Conservation (phyloP, 169 alveolate genomes). For the Eimeria brunetti region DNA sequence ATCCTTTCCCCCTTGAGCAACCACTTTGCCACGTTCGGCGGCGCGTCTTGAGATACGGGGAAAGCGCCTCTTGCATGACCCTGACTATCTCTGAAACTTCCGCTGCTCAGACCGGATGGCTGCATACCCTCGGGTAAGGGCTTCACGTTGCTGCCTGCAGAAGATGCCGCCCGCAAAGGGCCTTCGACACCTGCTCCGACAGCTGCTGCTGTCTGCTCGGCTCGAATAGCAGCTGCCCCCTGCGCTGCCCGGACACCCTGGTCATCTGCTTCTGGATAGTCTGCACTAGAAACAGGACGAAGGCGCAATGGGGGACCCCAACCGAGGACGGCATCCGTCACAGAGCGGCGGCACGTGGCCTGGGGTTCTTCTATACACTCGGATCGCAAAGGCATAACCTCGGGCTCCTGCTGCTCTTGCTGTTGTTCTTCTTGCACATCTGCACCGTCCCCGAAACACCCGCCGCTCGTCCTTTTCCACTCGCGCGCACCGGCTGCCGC, state of each 20-base stretch:
- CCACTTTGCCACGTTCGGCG: constrained; percentile 29
- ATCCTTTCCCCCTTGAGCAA: constrained; percentile 45
- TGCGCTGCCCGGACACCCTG: background rate
- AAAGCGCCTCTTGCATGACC: background rate
- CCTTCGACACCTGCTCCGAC: background rate
- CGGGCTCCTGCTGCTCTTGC: background rate
- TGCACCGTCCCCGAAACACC: background rate
- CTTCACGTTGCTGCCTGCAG: background rate
- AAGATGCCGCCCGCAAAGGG: background rate
- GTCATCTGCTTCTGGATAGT: background rate
- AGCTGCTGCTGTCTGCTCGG: constrained; percentile 7
- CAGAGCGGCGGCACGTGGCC: constrained; percentile 18
- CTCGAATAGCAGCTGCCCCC: background rate
- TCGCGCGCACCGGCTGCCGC: background rate
- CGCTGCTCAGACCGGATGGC: background rate
- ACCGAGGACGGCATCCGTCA: constrained; percentile 69
- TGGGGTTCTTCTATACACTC: constrained; percentile 26
- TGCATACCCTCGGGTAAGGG: background rate
- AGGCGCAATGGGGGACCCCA: constrained; percentile 70
- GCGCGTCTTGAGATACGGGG: background rate
- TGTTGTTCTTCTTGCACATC: background rate
- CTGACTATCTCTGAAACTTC: background rate
- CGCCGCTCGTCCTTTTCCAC: background rate
- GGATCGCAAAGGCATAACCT: background rate
- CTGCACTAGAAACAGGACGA: constrained; percentile 29